phyloP scores from a whole-genome alignment of 108 stramenopile species.

The Fistulifera solaris region DNA sequence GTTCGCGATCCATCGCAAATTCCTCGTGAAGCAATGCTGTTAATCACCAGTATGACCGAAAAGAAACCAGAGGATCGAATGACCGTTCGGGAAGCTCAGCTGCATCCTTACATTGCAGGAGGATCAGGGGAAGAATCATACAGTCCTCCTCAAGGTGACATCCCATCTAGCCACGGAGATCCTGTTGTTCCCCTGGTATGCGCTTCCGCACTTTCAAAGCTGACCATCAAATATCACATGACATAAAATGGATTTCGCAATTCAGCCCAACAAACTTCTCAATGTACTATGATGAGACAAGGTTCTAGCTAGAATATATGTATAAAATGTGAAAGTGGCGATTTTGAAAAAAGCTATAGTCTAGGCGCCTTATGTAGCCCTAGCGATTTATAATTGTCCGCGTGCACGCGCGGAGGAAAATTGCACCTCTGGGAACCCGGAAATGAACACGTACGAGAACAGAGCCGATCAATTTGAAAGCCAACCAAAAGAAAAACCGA shows the following conservation, averaged over 20 bases:
- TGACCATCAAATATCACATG: conserved; percentile 28
- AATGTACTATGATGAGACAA: not conserved
- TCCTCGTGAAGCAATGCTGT: conserved; percentile 40
- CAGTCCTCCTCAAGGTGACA: conserved; percentile 49
- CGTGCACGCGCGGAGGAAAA: too few species aligned
- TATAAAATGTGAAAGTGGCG: too few species aligned
- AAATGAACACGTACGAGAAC: conserved; percentile 2
- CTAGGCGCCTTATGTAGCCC: too few species aligned
- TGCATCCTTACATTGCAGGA: conserved; percentile 63
- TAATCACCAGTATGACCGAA: conserved; percentile 46
- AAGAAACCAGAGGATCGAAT: conserved; percentile 48
- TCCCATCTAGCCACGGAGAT: conserved; percentile 38
- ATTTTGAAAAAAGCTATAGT: too few species aligned
- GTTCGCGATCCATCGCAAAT: conserved; percentile 47
- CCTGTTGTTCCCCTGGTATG: conserved; percentile 57
- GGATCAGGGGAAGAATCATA: conserved; percentile 31
- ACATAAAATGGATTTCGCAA: not conserved
- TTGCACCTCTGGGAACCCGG: too few species aligned
- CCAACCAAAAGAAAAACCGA: not conserved
- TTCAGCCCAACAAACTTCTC: not conserved
- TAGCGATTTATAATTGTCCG: too few species aligned
- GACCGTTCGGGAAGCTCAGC: conserved; percentile 68
- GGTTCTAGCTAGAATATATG: too few species aligned
- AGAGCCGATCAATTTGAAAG: not conserved
- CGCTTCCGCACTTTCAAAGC: conserved; percentile 28